Base-by-base conservation (phyloP, 2,329 filamentous ascomycete genomes). In the Hypocrella siamensis region DNA sequence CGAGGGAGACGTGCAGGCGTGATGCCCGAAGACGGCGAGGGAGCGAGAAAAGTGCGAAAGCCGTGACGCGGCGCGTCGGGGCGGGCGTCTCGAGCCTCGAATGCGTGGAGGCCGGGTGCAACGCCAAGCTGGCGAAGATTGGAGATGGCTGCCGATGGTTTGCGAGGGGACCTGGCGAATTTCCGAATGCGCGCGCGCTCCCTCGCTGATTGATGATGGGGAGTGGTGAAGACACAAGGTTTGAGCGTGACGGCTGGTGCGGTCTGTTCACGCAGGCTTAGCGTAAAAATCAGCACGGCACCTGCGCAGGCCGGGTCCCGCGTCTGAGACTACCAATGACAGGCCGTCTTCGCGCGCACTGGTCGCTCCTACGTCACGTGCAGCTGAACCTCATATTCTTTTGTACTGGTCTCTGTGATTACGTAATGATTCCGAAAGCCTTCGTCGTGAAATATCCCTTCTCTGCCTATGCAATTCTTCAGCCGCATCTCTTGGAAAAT, bases 161-260 rank as follows among this genome's bases (percentile, higher is more conserved):
- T 62, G 61, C 60, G 60, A 63, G 60, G 61, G 56, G 63, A 62
- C 65, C 59, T 63, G 63, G 64, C 60, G 66, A 68, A 67, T 64
- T 67, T 68, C 63, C 56, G 47, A 65, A 70, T 71, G 66, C 66
- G 67, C 65, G 66, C 62, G 52, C 37, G 35, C 40, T 42, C 35
- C 38, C 58, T 64, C 55, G 56, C 58, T 57, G 47, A 46, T 54
- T 57, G 55, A 60, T 60, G 57, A 62, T 60, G 57, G 55, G 60
- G 61, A 62, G 53, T 61, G 59, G 61, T 62, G 60, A 63, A 60
- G 58, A 60, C 58, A 61, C 58, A 59, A 54, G 61, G 58, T 60
- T 62, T 58, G 55, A 52, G 55, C 55, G 57, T 59, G 57, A 60
- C 54, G 56, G 57, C 51, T 55, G 52, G 57, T 61, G 58, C 58